A percentile compares a stretch with the other conserved stretches of the same genome.
These are phyloP conservation scores for Botrytis elliptica DNA, from an alignment of 2,329 filamentous ascomycete species.

Conservation along the genomic window DNA sequence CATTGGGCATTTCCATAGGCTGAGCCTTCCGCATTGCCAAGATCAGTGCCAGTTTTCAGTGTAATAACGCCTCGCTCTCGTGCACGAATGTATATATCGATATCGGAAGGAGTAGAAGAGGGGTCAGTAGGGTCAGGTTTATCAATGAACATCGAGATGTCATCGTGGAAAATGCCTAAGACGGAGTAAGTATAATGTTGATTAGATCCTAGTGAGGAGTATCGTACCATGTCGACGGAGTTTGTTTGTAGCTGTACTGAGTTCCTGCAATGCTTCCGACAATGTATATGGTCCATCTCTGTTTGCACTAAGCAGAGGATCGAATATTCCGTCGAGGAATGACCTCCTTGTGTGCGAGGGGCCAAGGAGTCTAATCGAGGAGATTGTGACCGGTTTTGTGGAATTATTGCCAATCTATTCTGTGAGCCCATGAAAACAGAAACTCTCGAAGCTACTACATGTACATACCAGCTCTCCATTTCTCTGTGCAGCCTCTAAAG, in stretches of 20 bases:
- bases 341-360: conserved; percentile 77
- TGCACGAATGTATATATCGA: conserved; percentile 77
- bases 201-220: not conserved
- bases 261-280: conserved; percentile 70
- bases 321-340: conserved; percentile 80
- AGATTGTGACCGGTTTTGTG: conserved; percentile 83
- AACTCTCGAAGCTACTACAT: not conserved
- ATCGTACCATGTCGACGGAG: conserved; percentile 75
- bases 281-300: conserved; percentile 71
- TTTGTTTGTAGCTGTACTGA: conserved; percentile 70
- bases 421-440: conserved; percentile 3
- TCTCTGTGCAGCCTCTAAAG: conserved; percentile 45
- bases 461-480: conserved; percentile 61
- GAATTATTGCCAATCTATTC: conserved; percentile 74
- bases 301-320: conserved; percentile 71
- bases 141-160: conserved; percentile 80
- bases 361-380: conserved; percentile 79
- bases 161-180: conserved; percentile 80
- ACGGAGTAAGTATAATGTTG: conserved; percentile 2
- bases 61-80: conserved; percentile 79
- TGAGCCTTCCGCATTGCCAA: conserved; percentile 90
- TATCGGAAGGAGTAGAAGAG: conserved; percentile 69
- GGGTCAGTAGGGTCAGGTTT: conserved; percentile 68
- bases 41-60: conserved; percentile 90
- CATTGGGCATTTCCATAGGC: conserved; percentile 84